Conservation (phyloP, 768 basidiomycete species). For the Bullera alba region DNA sequence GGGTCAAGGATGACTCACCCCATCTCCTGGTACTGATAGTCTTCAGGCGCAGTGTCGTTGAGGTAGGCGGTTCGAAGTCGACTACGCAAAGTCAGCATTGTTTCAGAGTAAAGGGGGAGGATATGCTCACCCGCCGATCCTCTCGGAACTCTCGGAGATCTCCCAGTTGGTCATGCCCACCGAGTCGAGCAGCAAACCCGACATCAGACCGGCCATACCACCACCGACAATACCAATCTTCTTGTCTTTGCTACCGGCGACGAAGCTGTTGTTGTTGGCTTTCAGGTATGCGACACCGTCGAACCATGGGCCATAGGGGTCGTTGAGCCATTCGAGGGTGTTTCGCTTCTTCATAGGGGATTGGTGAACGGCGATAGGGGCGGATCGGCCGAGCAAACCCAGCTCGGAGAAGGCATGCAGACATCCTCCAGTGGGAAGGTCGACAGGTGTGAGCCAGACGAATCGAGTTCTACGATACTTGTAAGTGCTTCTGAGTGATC, state of each 20-base stretch:
- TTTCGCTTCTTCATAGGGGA: conserved; percentile 9
- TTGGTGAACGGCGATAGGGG: conserved; percentile 7
- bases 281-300: conserved; percentile 20
- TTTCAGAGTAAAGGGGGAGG: too few relatives aligned
- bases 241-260: conserved; percentile 19
- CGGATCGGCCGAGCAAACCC: conserved; percentile 7
- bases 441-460: conserved; percentile 16
- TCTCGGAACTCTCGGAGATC: conserved; percentile 18
- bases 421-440: conserved; percentile 13
- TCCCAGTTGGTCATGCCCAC: conserved; percentile 22
- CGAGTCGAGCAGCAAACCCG: conserved; percentile 14
- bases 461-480: too few relatives aligned
- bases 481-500: too few relatives aligned
- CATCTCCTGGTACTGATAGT: conserved; percentile 25
- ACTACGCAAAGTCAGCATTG: not conserved
- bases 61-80: conserved; percentile 16
- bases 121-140: conserved; percentile 15
- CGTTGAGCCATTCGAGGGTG: conserved; percentile 14
- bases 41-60: conserved; percentile 16
- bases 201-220: conserved; percentile 18
- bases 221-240: conserved; percentile 22
- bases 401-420: conserved; percentile 16
- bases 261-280: conserved; percentile 10
- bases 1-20: conserved; percentile 6
- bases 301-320: conserved; percentile 22